Evolutionary conservation across 176 grass and related monocot genomes (phyloP), one percentile per base, ranked within the genome.

Genomic region (Juncus effusus): DNA sequence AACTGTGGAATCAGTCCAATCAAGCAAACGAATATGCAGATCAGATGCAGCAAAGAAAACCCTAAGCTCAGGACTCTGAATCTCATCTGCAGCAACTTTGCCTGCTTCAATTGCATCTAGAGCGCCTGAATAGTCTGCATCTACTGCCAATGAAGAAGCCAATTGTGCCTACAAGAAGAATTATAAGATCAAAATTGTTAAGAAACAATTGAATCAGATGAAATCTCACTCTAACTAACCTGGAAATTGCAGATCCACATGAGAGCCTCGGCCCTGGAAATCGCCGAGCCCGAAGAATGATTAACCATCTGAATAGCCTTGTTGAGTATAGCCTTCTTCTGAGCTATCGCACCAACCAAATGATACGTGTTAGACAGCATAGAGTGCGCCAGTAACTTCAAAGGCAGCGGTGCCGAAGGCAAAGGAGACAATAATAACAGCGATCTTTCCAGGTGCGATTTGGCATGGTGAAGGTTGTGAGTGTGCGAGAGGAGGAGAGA

Each of bases 371-470:
- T 77, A 35, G 88, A 82, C 51, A 97, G 85, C 67, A 84, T 80
- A 74, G 88, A 91, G 82, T 92, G 80, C 7, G 88, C 85, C 2
- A 83, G 69, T 49, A 97, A 85, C 83, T 92, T 97, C 74, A 97
- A 88, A 13, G 63, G 82, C 12, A 85, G 69, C 3, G 92, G 81
- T 3, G 88, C 82, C 13, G 85, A 88, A 11, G 88, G 82, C 42
- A 88, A 80, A 6, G 75, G 80, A 56, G 81, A 79, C 74, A 97
- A 85, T 52, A 97, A 64, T 28, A 89, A 85, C 4, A 92, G 93
- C 0, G 88, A 80, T 40, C 85, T 80, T 75, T 97, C 85, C 36
- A 97, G 93, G 67, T 97, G 93, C 1, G 82, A 65, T 65, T 96
- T 96, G 65, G 93, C 85, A 62, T 51, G 74, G 74, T 82, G 60